Conservation (phyloP, 352 stramenopile species). For the Phytophthora pluvialis region DNA sequence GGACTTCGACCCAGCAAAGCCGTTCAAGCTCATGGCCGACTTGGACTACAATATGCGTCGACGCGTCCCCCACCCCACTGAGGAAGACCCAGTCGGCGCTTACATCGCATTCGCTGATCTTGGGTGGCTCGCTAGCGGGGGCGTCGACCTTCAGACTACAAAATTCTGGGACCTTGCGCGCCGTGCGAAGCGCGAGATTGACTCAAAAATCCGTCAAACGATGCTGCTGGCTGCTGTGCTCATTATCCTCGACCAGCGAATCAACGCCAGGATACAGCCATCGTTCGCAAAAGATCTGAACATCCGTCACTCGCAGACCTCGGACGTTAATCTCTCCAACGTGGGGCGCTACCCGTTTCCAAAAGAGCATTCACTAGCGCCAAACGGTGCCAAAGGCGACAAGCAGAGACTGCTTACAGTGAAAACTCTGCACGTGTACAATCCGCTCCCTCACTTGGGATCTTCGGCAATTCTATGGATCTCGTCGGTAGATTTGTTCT, state of each 20-base stretch:
- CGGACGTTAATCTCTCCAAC: conserved; percentile 38
- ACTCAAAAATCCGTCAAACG: conserved; percentile 22
- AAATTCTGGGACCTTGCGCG: conserved; percentile 59
- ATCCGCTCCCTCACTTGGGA: conserved; percentile 31
- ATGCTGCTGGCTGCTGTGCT: conserved; percentile 22
- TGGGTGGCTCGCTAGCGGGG: conserved; percentile 22
- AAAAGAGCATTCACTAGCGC: conserved; percentile 14
- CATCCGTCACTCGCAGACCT: conserved; percentile 25
- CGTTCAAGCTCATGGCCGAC: conserved; percentile 43
- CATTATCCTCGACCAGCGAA: conserved; percentile 30
- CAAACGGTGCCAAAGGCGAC: neutral
- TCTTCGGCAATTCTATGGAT: conserved; percentile 36
- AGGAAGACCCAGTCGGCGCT: conserved; percentile 35
- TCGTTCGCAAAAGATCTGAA: conserved; percentile 29
- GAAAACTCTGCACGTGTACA: conserved; percentile 42
- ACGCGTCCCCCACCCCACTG: conserved; percentile 35
- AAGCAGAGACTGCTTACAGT: conserved; percentile 19
- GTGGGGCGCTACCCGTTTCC: conserved; percentile 35
- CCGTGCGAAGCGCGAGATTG: conserved; percentile 33
- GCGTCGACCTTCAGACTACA: conserved; percentile 31
- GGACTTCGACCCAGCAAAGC: conserved; percentile 23
- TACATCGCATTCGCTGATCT: conserved; percentile 36
- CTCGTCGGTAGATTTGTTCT: conserved; percentile 31
- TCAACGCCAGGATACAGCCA: conserved; percentile 26
- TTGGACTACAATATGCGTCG: conserved; percentile 57